Base-by-base conservation (phyloP, 2,329 filamentous ascomycete genomes). In the Pyricularia sp. region DNA sequence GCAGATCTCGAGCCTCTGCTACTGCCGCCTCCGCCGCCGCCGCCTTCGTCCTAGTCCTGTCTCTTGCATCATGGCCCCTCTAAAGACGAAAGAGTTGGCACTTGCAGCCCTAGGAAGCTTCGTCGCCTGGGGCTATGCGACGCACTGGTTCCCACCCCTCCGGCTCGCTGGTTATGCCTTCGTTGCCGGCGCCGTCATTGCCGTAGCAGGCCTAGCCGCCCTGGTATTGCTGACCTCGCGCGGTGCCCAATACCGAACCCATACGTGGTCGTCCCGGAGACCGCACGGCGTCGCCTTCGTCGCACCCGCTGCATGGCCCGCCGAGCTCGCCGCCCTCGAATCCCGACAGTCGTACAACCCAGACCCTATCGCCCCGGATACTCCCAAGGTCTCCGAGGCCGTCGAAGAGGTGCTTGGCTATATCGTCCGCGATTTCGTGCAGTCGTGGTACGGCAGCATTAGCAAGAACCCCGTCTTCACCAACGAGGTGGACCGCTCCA, bases 161-260 rank as follows among this genome's bases (percentile, higher is more conserved):
- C 92, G 93, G 78, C 97, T 92, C 85, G 84, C 92, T 61, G 92
- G 91, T 74, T 92, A 97, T 79, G 92, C 94, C 74, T 93, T 98
- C 78, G 81, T 91, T 72, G 80, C 86, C 72, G 94, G 95, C 72
- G 81, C 85, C 72, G 73, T 90, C 71, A 75, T 88, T 71, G 81
- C 89, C 2, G 72, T 86, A 66, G 78, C 85, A 64, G 82, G 83
- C 69, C 75, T 90, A 69, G 77, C 88, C 69, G 86, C 85, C 68
- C 77, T 92, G 36, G 78, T 91, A 50, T 75, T 89, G 66, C 82
- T 90, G 67, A 91, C 88, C 59, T 89, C 88, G 28, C 85, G 85
- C 74, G 82, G 83, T 72, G 76, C 77, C 68, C 73, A 73, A 74
- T 81, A 77, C 79, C 58, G 58, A 61, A 76, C 73, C 76, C 79